Evolutionary conservation across 108 stramenopile species (phyloP).

Genomic region (Hondaea fermentalgiana): DNA sequence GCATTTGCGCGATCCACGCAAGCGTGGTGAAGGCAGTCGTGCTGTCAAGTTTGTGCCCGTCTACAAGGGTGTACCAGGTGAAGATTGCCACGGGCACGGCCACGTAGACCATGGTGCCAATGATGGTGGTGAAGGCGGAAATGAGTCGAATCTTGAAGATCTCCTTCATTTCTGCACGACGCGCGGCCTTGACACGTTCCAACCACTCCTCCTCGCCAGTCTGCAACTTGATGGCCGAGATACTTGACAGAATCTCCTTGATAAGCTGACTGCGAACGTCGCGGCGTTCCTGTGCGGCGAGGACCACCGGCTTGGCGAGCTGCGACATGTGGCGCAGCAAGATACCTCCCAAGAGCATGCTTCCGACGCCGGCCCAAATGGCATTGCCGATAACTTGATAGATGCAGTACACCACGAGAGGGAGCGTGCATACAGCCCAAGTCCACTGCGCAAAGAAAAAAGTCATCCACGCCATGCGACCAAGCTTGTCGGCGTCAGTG

Average conservation of each 20-base stretch:
- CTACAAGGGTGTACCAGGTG: background rate
- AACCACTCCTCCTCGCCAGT: background rate
- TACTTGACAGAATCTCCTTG: background rate
- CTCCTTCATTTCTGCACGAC: background rate
- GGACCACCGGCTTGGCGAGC: background rate
- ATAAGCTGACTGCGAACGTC: background rate
- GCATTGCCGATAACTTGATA: background rate
- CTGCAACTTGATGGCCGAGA: background rate
- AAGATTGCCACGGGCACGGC: background rate
- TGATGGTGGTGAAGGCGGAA: background rate
- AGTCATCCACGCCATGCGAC: background rate
- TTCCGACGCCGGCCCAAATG: background rate
- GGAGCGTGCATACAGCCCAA: background rate
- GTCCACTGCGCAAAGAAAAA: slow-evolving; percentile 17
- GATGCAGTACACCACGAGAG: background rate
- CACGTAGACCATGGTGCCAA: background rate
- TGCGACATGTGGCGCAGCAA: background rate
- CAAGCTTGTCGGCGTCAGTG: slow-evolving; percentile 14
- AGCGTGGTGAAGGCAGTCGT: slow-evolving; percentile 7
- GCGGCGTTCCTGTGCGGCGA: background rate
- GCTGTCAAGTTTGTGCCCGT: background rate
- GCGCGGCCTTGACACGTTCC: background rate
- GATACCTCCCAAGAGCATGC: background rate
- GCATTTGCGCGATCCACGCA: slow-evolving; percentile 16
- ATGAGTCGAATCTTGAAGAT: background rate